phyloP scores from a whole-genome alignment of 108 stramenopile genomes.

The Stephanodiscus triporus region DNA sequence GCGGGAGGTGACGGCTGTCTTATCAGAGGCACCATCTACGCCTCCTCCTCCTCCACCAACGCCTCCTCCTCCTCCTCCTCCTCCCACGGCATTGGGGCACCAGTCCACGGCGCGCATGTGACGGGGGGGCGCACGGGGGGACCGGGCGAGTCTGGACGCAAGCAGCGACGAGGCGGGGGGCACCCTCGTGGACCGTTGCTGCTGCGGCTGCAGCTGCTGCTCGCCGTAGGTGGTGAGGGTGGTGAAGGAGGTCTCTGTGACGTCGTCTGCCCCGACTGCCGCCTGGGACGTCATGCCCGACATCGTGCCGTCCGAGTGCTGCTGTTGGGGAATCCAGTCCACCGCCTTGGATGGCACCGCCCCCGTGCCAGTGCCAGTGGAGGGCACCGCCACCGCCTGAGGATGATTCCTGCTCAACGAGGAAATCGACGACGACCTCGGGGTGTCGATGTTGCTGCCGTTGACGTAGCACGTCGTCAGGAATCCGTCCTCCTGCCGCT shows the following conservation, averaged over 20 bases:
- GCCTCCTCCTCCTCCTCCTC: slow-evolving; percentile 7
- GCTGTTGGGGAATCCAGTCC: slow-evolving; percentile 5
- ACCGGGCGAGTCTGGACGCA: not conserved
- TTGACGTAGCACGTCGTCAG: too few species aligned
- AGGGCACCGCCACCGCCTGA: too few species aligned
- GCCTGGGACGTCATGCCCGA: slow-evolving; percentile 24
- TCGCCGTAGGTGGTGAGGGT: slow-evolving; percentile 23
- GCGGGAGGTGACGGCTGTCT: slow-evolving; percentile 31
- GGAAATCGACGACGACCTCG: too few species aligned
- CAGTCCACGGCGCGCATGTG: slow-evolving; percentile 44
- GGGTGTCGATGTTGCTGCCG: too few species aligned
- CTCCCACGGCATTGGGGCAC: slow-evolving; percentile 24
- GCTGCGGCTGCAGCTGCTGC: slow-evolving; percentile 10
- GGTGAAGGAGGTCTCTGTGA: slow-evolving; percentile 30
- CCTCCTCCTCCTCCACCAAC: not conserved
- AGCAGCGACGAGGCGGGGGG: not conserved
- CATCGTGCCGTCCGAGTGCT: not conserved
- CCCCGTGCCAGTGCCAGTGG: not conserved
- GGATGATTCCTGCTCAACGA: not conserved
- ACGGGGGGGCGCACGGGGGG: slow-evolving; percentile 27
- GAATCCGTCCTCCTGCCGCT: too few species aligned
- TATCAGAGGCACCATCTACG: not conserved
- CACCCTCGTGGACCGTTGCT: not conserved
- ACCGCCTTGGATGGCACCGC: not conserved
- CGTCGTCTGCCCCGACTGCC: slow-evolving; percentile 14